phyloP scores from a whole-genome alignment of 495 filamentous ascomycete species.

The Evernia prunastri region DNA sequence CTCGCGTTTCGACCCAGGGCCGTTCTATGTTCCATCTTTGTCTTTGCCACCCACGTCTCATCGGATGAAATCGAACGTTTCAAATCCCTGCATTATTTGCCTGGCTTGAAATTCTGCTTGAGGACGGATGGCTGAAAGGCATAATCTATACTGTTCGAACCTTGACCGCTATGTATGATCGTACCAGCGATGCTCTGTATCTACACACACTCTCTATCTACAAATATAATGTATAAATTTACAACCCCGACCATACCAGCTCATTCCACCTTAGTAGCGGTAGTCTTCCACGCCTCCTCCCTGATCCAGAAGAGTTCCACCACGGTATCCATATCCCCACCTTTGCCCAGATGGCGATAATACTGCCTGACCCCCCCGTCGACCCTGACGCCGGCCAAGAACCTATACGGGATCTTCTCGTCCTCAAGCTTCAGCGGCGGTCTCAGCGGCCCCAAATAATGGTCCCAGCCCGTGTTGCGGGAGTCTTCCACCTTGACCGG shows the following conservation, averaged over 20 bases:
- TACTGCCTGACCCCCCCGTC: slow-evolving; percentile 20
- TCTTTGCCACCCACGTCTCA: too few relatives aligned
- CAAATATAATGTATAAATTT: not conserved
- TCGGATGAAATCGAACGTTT: too few relatives aligned
- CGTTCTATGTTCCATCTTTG: too few relatives aligned
- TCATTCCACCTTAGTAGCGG: not conserved
- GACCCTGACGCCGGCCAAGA: slow-evolving; percentile 12
- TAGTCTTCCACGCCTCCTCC: not conserved
- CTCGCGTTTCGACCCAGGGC: too few relatives aligned
- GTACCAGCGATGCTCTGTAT: too few relatives aligned
- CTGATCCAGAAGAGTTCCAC: slow-evolving; percentile 12
- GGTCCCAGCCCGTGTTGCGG: slow-evolving; percentile 12
- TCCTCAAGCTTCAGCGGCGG: slow-evolving; percentile 12
- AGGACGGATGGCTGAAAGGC: too few relatives aligned
- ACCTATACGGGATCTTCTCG: slow-evolving; percentile 17
- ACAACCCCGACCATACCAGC: not conserved
- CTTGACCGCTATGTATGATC: too few relatives aligned
- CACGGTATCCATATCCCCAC: slow-evolving; percentile 9
- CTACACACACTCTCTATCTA: not conserved
- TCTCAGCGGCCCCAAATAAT: slow-evolving; percentile 17
- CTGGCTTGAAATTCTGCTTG: too few relatives aligned
- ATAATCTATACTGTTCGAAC: too few relatives aligned
- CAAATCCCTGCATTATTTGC: too few relatives aligned
- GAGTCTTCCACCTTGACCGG: slow-evolving; percentile 14
- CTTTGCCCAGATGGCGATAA: slow-evolving; percentile 13